These are phyloP conservation scores for Sugiyamaella neomexicana DNA, from an alignment of 1,139 yeast species.

Conservation along the genomic window DNA sequence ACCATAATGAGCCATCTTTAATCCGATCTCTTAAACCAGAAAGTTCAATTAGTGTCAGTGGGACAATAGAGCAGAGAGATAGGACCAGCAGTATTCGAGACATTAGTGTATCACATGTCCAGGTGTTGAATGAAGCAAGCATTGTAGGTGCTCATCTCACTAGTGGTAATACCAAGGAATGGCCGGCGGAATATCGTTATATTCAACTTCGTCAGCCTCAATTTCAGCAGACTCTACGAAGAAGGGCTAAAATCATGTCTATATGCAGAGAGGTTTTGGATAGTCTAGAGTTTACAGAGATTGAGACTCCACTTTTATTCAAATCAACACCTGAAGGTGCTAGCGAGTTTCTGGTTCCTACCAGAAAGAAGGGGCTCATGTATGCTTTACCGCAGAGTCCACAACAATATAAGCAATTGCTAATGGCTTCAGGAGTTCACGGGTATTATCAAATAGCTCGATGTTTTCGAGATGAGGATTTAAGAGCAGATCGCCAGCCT, in stretches of 20 bases:
- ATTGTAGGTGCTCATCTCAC: conserved; percentile 71
- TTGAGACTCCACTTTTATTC: conserved; percentile 90
- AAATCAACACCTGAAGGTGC: conserved; percentile 99
- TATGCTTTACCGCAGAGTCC: conserved; percentile 97
- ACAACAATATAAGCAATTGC: conserved; percentile 90
- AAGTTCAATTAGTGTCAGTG: conserved; percentile 73
- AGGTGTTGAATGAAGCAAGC: conserved; percentile 64
- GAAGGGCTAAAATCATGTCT: conserved; percentile 61
- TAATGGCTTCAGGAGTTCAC: conserved; percentile 91
- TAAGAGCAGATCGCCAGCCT: conserved; percentile 93
- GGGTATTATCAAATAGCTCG: conserved; percentile 87
- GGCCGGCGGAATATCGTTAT: conserved; percentile 80
- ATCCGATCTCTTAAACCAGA: conserved; percentile 61
- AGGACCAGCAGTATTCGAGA: conserved; percentile 46
- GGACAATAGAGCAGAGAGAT: conserved; percentile 44
- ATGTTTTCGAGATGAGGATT: conserved; percentile 94
- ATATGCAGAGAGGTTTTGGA: conserved; percentile 55
- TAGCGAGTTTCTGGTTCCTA: conserved; percentile 90
- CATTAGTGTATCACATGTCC: conserved; percentile 52
- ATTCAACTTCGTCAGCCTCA: conserved; percentile 68
- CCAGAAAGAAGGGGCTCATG: conserved; percentile 59
- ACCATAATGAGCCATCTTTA: conserved; percentile 48
- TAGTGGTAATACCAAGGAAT: conserved; percentile 45
- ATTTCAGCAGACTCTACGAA: conserved; percentile 59
- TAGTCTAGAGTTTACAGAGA: conserved; percentile 59